These are phyloP conservation scores for Boletales sp. DNA, from an alignment of 768 basidiomycete genomes.

Conservation along the genomic window DNA sequence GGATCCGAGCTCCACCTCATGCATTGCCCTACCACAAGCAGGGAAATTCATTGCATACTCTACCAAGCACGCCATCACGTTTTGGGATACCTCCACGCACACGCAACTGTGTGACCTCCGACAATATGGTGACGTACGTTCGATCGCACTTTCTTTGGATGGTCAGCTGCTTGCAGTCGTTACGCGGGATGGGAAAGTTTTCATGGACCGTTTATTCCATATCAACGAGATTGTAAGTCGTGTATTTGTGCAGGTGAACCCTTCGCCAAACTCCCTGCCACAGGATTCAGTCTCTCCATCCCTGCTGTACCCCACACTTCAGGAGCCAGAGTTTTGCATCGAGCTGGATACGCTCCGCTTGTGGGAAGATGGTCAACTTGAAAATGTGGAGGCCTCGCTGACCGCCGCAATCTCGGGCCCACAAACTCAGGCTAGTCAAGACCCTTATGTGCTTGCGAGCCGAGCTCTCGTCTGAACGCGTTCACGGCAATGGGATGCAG, in stretches of 20 bases:
- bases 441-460: neutral
- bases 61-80: no score
- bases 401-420: neutral
- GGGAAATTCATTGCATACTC: no score
- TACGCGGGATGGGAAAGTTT: neutral
- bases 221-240: neutral
- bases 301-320: neutral
- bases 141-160: no score
- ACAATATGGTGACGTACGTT: no score
- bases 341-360: neutral
- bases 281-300: no score
- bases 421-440: no score
- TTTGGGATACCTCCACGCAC: no score
- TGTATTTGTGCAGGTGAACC: neutral
- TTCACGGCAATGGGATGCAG: neutral
- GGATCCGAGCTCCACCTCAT: no score
- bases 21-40: no score
- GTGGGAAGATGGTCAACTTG: neutral
- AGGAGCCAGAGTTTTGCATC: neutral
- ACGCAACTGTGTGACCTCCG: no score
- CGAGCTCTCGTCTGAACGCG: constrained; percentile 5
- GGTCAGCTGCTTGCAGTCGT: no score
- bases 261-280: no score
- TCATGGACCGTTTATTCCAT: neutral
- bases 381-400: neutral